Evolutionary conservation across 148 eudicot genomes (phyloP), one percentile per base, ranked within the genome.

Genomic region (Hydrangea macrophylla): DNA sequence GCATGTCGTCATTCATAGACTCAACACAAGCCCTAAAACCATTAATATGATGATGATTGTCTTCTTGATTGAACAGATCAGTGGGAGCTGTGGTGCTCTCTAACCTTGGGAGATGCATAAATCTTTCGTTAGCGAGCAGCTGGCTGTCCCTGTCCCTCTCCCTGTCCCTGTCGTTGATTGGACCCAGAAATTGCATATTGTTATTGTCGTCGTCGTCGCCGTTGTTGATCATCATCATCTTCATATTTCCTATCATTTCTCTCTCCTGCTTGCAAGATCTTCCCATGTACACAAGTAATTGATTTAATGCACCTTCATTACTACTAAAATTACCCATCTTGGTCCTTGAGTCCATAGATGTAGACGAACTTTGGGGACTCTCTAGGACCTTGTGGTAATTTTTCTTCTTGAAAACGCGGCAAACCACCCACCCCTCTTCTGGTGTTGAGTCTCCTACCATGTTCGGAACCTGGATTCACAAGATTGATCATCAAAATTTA

Each of bases 341-440:
- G 15, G 23, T 54, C 44, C 51, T 55, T 6, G 65, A 42, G 18
- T 55, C 70, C 54, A 64, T n/a, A 24, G 73, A 68, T 2, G 51
- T 54, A 30, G 75, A 26, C 40, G 77, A 55, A 56, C 68, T 56
- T 18, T 54, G 75, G 15, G 79, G 67, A n/a, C 75, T 73, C 48
- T 68, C 76, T 1, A 76, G 69, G 8, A 70, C 75, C 57, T 71
- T 79, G 63, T 73, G 77, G 65, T 82, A 75, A 35, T 80, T 83
- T 58, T 81, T 84, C 84, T 84, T 81, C 51, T 72, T 81, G 67
- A 84, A 84, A 32, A 84, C 73, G 0, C 84, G 82, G 61, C 88
- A 84, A 24, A 84, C 85, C 42, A 84, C 88, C 85, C 88, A 84
- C 9, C 88, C 82, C 28, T 80, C 83, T 57, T 83, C 83, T 9